Conservation (phyloP, 495 filamentous ascomycete species). For the Penicillium cataractarum region DNA sequence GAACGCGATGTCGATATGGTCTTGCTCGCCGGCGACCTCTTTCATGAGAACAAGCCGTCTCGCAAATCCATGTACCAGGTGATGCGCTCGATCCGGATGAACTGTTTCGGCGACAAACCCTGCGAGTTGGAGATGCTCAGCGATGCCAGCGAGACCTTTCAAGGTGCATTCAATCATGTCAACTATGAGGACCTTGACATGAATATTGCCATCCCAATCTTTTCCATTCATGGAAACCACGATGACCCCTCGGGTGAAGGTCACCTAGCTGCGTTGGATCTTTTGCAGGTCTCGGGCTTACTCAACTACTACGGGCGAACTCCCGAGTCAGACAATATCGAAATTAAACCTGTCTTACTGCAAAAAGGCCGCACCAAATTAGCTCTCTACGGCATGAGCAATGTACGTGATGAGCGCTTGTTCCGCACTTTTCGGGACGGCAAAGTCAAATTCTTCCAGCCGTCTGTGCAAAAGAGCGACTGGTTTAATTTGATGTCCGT, state of each 20-base stretch:
- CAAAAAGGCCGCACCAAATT: slow-evolving; percentile 95
- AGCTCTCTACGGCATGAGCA: slow-evolving; percentile 93
- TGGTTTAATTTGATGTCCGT: slow-evolving; percentile 98
- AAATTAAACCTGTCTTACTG: slow-evolving; percentile 85
- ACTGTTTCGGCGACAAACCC: slow-evolving; percentile 92
- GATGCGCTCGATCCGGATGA: slow-evolving; percentile 88
- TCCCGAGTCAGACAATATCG: slow-evolving; percentile 88
- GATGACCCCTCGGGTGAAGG: slow-evolving; percentile 96
- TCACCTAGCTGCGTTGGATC: slow-evolving; percentile 83
- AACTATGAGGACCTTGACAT: slow-evolving; percentile 99
- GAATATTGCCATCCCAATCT: slow-evolving; percentile 96
- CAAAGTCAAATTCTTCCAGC: slow-evolving; percentile 91
- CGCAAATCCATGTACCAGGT: slow-evolving; percentile 96
- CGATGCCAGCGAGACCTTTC: slow-evolving; percentile 87
- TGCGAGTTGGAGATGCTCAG: slow-evolving; percentile 95
- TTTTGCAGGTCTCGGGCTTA: slow-evolving; percentile 87
- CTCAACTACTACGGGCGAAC: slow-evolving; percentile 96
- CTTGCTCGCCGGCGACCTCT: slow-evolving; percentile 89
- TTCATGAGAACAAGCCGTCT: slow-evolving; percentile 99
- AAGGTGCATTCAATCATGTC: slow-evolving; percentile 82
- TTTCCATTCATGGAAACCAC: slow-evolving; percentile 98
- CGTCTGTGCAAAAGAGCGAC: slow-evolving; percentile 77
- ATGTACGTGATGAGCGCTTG: slow-evolving; percentile 92
- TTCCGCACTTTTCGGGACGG: slow-evolving; percentile 91
- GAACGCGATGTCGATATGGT: slow-evolving; percentile 95